Conservation (phyloP, 345 rosid species). For the rapeseed (Brassica napus) region DNA sequence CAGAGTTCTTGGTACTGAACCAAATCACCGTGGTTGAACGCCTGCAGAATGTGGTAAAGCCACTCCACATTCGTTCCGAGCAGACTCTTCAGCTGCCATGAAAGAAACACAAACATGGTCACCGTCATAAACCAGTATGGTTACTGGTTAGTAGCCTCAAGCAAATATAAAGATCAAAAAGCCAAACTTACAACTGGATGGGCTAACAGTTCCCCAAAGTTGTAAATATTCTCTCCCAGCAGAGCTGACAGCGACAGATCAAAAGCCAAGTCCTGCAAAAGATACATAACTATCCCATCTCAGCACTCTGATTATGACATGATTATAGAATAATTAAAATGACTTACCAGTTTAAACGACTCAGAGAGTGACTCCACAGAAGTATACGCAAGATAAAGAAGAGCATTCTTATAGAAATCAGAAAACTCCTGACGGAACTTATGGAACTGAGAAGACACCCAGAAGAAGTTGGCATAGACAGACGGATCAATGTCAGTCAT, state of each 20-base stretch:
- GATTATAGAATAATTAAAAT: not conserved
- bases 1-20: conserved; percentile 80
- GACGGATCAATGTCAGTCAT: conserved; percentile 99
- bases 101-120: conserved; percentile 17
- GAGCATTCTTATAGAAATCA: conserved; percentile 43
- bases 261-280: conserved; percentile 85
- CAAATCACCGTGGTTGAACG: conserved; percentile 87
- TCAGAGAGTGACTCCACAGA: conserved; percentile 46
- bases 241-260: conserved; percentile 95
- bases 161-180: not conserved
- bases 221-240: conserved; percentile 93
- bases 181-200: conserved; percentile 79
- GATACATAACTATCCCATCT: not conserved
- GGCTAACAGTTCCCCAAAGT: conserved; percentile 96
- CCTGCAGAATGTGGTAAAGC: conserved; percentile 92
- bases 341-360: conserved; percentile 39
- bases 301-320: not conserved
- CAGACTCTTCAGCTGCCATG: conserved; percentile 76
- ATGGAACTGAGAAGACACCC: conserved; percentile 85
- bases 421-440: conserved; percentile 43
- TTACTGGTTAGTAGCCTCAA: not conserved
- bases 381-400: conserved; percentile 43
- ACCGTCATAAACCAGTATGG: not conserved
- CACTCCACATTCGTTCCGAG: conserved; percentile 86
- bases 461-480: conserved; percentile 82